Base-by-base conservation (phyloP, 441 rosid species). In the Populus tomentosa region DNA sequence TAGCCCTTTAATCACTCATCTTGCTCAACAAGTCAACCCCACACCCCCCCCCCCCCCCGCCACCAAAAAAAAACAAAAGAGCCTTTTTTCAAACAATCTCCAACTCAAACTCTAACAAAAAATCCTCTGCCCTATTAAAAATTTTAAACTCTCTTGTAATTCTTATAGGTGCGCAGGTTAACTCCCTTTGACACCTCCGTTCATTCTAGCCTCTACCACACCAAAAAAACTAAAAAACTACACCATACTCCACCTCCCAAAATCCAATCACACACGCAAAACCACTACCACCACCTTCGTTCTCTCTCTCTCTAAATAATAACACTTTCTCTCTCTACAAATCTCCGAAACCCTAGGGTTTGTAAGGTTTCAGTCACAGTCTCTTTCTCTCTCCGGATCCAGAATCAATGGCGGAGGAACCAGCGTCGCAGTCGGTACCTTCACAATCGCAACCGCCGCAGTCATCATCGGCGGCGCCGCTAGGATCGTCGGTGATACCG, bases 401-500 rank as follows among this genome's bases (percentile, higher is more conserved):
- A 16, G 9, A 67, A 67, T 26, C 66, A 68, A 87, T 87, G 92
- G 90, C 88, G 7, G 90, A 87, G 36, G 92, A 83, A 67, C 81
- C 84, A 1, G 64, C 85, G 3, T 76, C 82, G 28, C 77, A 71
- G 53, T 81, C 83, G 42, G 80, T 82, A 8, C 65, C 86, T 8
- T 23, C 80, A 18, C 79, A 62, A 46, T 71, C 80, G 75, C 80
- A 42, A 63, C 36, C 36, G 36, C 53, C 53, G 14, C 53, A 14
- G 28, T 30, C 70, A 20, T 46, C 53, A 10, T 71, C 66, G 16
- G 36, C 72, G 38, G 2, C 76, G 68, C 66, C 77, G 11, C 56
- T 87, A 2, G 87, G 89, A 9, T 81, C 90, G 10, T 83, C 90
- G 7, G 30, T 87, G 79, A 82, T 87, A 38, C 89, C 89, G 33